A percentile compares a stretch with the other conserved stretches of the same genome.
Evolutionary conservation across 192 early-diverging fungal genomes (phyloP).

Genomic region (Coemansia sp.): DNA sequence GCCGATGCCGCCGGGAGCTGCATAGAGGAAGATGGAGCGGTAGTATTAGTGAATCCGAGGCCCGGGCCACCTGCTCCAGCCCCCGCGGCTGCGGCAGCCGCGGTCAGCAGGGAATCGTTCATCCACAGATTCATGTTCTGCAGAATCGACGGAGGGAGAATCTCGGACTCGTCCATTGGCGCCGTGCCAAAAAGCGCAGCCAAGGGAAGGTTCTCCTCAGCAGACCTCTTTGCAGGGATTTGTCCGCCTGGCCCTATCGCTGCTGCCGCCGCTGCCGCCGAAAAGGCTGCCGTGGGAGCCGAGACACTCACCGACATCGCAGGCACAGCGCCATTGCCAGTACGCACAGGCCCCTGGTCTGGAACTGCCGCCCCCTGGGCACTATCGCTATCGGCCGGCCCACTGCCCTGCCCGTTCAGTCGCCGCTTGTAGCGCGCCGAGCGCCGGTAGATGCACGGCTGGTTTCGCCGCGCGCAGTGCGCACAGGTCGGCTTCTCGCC

Average conservation of each 20-base stretch:
- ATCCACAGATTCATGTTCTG: conserved; percentile 50
- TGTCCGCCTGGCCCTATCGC: background rate
- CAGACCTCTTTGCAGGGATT: conserved; percentile 2
- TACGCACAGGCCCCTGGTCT: background rate
- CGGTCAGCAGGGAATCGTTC: conserved; percentile 46
- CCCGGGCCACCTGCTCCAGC: too few relatives aligned
- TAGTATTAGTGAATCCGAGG: too few relatives aligned
- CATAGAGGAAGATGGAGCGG: too few relatives aligned
- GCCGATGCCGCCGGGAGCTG: background rate
- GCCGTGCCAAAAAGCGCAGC: conserved; percentile 35
- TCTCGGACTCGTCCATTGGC: conserved; percentile 43
- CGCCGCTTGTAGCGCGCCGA: conserved; percentile 50
- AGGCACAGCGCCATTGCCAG: conserved; percentile 1
- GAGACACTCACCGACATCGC: too few relatives aligned
- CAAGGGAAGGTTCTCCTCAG: conserved; percentile 35
- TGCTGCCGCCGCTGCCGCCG: background rate
- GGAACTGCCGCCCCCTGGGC: background rate
- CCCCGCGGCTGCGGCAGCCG: conserved; percentile 1
- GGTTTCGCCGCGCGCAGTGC: conserved; percentile 44
- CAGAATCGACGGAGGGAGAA: conserved; percentile 41
- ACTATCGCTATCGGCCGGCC: background rate
- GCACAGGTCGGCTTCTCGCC: conserved; percentile 46
- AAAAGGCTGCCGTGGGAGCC: background rate
- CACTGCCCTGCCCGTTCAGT: background rate
- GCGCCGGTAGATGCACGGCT: conserved; percentile 45